Conservation (phyloP, 1,139 yeast species). For the Ogataea hybrid region DNA sequence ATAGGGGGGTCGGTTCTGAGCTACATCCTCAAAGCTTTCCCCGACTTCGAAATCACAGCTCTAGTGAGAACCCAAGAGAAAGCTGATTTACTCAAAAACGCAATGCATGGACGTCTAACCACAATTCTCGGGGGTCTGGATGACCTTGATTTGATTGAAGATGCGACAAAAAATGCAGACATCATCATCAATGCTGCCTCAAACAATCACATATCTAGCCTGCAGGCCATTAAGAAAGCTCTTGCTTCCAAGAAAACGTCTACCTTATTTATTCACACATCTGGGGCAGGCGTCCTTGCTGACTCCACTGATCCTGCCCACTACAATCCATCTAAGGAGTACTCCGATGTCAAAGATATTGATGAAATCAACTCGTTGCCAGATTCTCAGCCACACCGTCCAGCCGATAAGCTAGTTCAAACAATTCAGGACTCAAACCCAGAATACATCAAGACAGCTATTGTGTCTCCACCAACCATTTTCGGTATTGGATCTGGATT, state of each 20-base stretch:
- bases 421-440: slow-evolving; percentile 32
- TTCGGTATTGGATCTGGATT: slow-evolving; percentile 34
- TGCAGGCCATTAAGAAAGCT: slow-evolving; percentile 26
- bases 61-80: slow-evolving; percentile 1
- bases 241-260: slow-evolving; percentile 22
- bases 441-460: slow-evolving; percentile 25
- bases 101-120: background rate
- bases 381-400: slow-evolving; percentile 37
- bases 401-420: slow-evolving; percentile 37
- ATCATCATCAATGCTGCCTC: slow-evolving; percentile 40
- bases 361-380: slow-evolving; percentile 35
- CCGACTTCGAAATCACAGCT: background rate
- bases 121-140: slow-evolving; percentile 22
- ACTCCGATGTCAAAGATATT: slow-evolving; percentile 35
- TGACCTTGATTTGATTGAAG: slow-evolving; percentile 26
- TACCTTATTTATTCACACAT: slow-evolving; percentile 39
- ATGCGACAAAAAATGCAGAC: slow-evolving; percentile 31
- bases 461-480: slow-evolving; percentile 30
- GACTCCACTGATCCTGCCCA: slow-evolving; percentile 30
- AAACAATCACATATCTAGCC: slow-evolving; percentile 37
- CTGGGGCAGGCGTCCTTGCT: slow-evolving; percentile 38
- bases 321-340: slow-evolving; percentile 30
- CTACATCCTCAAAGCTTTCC: background rate
- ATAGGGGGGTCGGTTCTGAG: slow-evolving; percentile 5
- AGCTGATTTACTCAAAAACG: background rate